These are phyloP conservation scores for Fusarium xyrophilum DNA, from an alignment of 2,329 filamentous ascomycete species.

Conservation along the genomic window DNA sequence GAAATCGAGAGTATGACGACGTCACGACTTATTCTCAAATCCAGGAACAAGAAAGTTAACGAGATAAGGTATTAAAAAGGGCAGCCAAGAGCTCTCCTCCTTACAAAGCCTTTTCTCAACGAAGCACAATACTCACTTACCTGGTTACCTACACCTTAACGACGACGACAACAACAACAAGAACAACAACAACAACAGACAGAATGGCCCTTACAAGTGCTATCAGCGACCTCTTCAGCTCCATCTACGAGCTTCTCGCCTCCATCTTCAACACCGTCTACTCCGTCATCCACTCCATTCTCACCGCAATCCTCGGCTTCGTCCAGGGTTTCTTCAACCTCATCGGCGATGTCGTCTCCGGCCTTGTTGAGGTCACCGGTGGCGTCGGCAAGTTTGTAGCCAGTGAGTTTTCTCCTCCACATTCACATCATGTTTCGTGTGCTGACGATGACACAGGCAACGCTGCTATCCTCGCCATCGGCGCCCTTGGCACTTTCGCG, in stretches of 20 bases:
- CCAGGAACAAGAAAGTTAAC: conserved; percentile 16
- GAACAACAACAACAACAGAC: neutral
- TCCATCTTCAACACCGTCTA: conserved; percentile 48
- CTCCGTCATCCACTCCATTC: conserved; percentile 44
- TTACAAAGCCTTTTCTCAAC: neutral
- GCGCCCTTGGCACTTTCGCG: conserved; percentile 44
- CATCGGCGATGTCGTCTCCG: conserved; percentile 46
- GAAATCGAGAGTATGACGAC: conserved; percentile 39
- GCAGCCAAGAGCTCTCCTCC: neutral
- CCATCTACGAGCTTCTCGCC: conserved; percentile 51
- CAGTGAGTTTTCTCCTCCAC: conserved; percentile 38
- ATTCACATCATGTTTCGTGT: accelerated
- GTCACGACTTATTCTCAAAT: conserved; percentile 35
- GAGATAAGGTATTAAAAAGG: neutral
- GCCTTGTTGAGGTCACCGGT: conserved; percentile 48
- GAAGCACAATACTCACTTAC: neutral
- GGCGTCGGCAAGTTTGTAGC: conserved; percentile 51
- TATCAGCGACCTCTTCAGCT: conserved; percentile 49
- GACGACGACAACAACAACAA: neutral
- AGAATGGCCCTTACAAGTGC: conserved; percentile 48
- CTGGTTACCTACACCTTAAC: neutral
- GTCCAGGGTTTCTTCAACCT: conserved; percentile 49
- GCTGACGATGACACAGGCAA: conserved; percentile 43
- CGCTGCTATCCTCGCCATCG: conserved; percentile 45
- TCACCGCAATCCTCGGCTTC: conserved; percentile 47